These are phyloP conservation scores for Cladosporium phlei DNA, from an alignment of 2,329 filamentous ascomycete species.

Conservation along the genomic window DNA sequence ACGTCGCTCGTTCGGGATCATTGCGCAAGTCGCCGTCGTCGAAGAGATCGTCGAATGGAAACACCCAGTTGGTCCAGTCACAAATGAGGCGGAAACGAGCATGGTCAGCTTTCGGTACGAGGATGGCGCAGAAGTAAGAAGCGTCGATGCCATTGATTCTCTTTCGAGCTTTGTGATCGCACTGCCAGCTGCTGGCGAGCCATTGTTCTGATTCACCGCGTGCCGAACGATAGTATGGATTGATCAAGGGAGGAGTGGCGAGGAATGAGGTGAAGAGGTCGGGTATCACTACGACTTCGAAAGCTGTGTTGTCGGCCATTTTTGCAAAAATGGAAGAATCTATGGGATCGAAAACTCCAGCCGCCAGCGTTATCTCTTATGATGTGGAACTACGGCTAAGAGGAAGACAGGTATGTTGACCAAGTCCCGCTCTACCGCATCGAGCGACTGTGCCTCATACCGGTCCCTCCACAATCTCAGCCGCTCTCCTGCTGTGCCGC, in stretches of 20 bases:
- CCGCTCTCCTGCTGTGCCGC: too few species aligned
- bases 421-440: too few species aligned
- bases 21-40: conserved; percentile 1
- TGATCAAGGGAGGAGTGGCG: background rate
- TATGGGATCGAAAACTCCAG: too few species aligned
- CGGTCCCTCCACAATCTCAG: too few species aligned
- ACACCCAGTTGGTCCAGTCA: conserved; percentile 3
- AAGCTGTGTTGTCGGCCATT: background rate
- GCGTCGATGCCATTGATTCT: background rate
- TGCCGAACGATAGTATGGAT: background rate
- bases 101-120: background rate
- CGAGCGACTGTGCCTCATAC: too few species aligned
- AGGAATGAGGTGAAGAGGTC: background rate
- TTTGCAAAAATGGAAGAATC: background rate
- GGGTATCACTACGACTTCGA: background rate
- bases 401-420: too few species aligned
- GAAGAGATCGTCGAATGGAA: conserved; percentile 7
- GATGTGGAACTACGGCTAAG: too few species aligned
- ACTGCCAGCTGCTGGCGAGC: background rate
- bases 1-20: background rate
- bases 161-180: background rate
- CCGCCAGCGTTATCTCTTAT: too few species aligned
- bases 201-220: background rate
- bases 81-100: background rate
- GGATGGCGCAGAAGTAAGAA: background rate